Base-by-base conservation (phyloP, 2,329 filamentous ascomycete genomes). In the Rachicladosporium sp. region DNA sequence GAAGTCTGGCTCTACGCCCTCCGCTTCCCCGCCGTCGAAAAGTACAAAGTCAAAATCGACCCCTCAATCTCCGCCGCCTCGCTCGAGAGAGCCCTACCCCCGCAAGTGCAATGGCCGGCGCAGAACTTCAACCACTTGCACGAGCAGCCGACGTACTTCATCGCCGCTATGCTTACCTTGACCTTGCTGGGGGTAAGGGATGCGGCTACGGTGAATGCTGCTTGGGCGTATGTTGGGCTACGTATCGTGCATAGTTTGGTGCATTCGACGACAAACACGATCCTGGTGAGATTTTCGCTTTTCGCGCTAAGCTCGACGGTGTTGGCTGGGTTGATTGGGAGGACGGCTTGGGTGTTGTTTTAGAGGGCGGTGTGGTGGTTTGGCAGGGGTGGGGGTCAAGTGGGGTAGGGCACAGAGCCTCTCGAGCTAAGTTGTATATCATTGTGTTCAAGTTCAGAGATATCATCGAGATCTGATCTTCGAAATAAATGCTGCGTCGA, bases 131-230 rank as follows among this genome's bases (percentile, higher is more conserved):
- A 64, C 47, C 57, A 68, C 41, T 50, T 67, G 36, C 50, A 60
- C 41, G 63, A 68, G 51, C 63, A 67, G 46, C 65, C 65, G 10
- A 64, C 61, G 2, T 58, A 61, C 32, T 68, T 68, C 53, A 68
- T 66, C 50, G 63, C 62, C 11, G 43, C 55, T 2, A 44, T 48
- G 2, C 50, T 67, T 5, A 54, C 56, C 1, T 45, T 68, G 29
- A 59, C 60, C 1, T 34, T 60, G 12, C 37, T 60, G 27, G 51
- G 50, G n/a, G 46, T 45, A 3, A 36, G 45, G 8, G 50, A 52
- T 43, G 49, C 33, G 39, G 46, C 40, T 33, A 60, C 62, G 27
- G 47, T 58, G 0, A 36, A 46, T 3, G 47, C 66, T 23, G 64
- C 65, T 2, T 68, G 65, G 65, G 48, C 46, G 1, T 68, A 68